Evolutionary conservation across 192 early-diverging fungal genomes (phyloP), one percentile per base, ranked within the genome.

Genomic region (Geranomyces variabilis): DNA sequence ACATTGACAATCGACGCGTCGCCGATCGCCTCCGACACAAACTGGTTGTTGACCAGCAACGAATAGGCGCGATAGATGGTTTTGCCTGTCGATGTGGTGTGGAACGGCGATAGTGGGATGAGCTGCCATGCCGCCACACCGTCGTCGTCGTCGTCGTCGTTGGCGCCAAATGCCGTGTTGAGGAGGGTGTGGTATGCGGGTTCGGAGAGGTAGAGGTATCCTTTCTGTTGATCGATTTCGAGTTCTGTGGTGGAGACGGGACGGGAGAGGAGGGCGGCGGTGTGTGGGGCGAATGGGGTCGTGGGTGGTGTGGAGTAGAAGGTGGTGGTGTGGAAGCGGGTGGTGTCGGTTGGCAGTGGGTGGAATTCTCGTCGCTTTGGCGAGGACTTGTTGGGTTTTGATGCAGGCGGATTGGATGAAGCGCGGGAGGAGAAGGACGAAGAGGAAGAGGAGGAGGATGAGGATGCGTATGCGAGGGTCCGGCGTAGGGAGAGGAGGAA

Each of bases 21-120:
- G 12, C 77, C 77, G 4, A 73, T 47, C 12, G 77, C 60, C 46
- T 73, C 72, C 6, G 77, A 78, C 10, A 78, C 61, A 49, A 78
- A 78, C n/a, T 47, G 36, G 29, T 30, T 36, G 29, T 69, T 41
- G 33, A 70, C 55, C 12, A 51, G 10, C n/a, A 78, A 62, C 0
- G 46, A 45, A 45, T 65, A 78, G 0, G 71, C 17, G 17, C 72
- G 63, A 41, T 46, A 77, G 9, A 69, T 14, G 7, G 41, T 63
- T 30, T 41, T 26, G 19, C 57, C 62, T 9, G 24, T 19, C 1
- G 10, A 29, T 22, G 70, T 63, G 19, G 61, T 63, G 2, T 28
- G 14, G 22, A 34, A 53, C 4, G 69, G 70, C 22, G 71, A 64
- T 17, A 51, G 1, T 5, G 75, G 70, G 5, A 57, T 14, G 30